Conservation (phyloP, 2,329 filamentous ascomycete species). For the Fusarium sp. region DNA sequence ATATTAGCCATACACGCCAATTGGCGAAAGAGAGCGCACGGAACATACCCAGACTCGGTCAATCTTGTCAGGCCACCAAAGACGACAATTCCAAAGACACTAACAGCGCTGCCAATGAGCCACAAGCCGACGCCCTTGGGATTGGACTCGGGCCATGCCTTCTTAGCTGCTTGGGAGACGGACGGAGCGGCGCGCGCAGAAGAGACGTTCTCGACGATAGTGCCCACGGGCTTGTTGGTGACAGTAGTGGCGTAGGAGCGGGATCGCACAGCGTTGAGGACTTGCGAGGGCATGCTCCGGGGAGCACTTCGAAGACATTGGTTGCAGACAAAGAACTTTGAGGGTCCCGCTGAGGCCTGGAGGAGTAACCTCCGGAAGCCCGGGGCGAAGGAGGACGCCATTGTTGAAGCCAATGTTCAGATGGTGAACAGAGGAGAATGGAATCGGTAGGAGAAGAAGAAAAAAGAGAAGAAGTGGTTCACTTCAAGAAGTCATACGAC, state of each 20-base stretch:
- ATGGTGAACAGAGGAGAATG: conserved; percentile 9
- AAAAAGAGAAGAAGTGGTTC: conserved; percentile 15
- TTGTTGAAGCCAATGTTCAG: conserved; percentile 43
- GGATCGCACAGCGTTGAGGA: conserved; percentile 55
- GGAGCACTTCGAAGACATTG: conserved; percentile 58
- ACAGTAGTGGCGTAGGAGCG: conserved; percentile 53
- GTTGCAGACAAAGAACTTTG: conserved; percentile 58
- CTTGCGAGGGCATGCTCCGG: conserved; percentile 51
- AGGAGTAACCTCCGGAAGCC: conserved; percentile 56
- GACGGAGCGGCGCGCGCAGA: conserved; percentile 40
- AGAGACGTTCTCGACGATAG: conserved; percentile 44
- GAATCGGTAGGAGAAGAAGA: conserved; percentile 15
- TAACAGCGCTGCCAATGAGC: conserved; percentile 89
- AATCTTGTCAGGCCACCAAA: conserved; percentile 93
- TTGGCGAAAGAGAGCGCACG: neutral
- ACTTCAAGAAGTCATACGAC: conserved; percentile 38
- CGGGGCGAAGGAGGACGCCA: conserved; percentile 58
- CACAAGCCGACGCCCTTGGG: conserved; percentile 87
- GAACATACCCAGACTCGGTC: conserved; percentile 88
- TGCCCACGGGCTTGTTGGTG: conserved; percentile 45
- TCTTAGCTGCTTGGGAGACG: conserved; percentile 47
- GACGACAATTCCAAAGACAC: conserved; percentile 96
- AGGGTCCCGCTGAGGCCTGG: conserved; percentile 49
- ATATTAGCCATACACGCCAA: conserved; percentile 7
- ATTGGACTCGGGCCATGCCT: conserved; percentile 69